Evolutionary conservation across 371 early-diverging fungal genomes (phyloP).

Genomic region (Syncephalastrum racemosum): DNA sequence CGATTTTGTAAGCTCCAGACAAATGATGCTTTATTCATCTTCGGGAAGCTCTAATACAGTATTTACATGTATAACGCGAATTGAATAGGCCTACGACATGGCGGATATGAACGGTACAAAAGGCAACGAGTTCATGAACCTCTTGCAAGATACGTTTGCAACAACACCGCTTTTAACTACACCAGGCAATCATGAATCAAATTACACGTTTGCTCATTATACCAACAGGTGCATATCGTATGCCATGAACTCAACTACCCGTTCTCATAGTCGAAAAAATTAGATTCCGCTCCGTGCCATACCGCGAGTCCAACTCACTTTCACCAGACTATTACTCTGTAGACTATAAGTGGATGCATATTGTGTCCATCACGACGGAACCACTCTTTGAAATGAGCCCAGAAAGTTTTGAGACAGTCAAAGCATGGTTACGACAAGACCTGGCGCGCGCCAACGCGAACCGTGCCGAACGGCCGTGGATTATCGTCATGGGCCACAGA

Average conservation of each 20-base stretch:
- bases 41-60: no score
- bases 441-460: constrained; percentile 15
- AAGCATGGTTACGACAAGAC: constrained; percentile 30
- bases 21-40: background rate
- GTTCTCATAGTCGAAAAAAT: constrained; percentile 8
- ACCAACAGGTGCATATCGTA: constrained; percentile 14
- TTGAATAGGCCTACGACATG: constrained; percentile 23
- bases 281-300: constrained; percentile 20
- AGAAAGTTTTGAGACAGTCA: constrained; percentile 15
- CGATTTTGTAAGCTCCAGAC: constrained; percentile 19
- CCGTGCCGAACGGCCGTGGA: constrained; percentile 25
- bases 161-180: constrained; percentile 19
- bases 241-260: constrained; percentile 15
- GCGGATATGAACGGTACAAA: constrained; percentile 23
- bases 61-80: constrained; percentile 4
- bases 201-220: constrained; percentile 24
- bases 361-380: constrained; percentile 20
- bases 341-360: constrained; percentile 22
- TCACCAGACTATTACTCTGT: constrained; percentile 18
- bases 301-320: constrained; percentile 15
- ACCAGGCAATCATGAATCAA: constrained; percentile 23
- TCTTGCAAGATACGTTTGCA: constrained; percentile 19
- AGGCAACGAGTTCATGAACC: constrained; percentile 26
- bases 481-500: constrained; percentile 29
- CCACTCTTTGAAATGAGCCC: constrained; percentile 13